Conservation (phyloP, 2,329 filamentous ascomycete species). For the Proliferodiscus dingleyae region DNA sequence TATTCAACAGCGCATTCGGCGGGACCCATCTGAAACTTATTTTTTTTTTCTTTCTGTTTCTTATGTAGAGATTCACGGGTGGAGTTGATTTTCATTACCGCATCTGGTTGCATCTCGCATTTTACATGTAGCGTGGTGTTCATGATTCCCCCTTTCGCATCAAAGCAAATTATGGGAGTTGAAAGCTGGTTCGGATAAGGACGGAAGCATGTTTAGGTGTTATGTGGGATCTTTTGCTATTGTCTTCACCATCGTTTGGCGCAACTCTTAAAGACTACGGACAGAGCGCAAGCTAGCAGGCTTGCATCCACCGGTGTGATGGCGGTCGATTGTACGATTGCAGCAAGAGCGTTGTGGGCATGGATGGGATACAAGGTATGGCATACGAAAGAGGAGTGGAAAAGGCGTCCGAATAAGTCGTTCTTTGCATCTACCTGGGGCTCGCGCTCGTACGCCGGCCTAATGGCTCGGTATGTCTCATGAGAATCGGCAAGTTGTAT, state of each 20-base stretch:
- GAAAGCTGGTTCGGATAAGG: constrained; percentile 24
- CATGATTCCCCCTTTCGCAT: constrained; percentile 32
- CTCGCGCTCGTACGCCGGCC: constrained; percentile 5
- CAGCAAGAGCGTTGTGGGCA: constrained; percentile 19
- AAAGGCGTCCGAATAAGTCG: constrained; percentile 24
- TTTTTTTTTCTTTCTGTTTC: constrained; percentile 14
- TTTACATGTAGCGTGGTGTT: constrained; percentile 31
- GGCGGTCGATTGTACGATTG: constrained; percentile 25
- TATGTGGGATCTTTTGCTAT: constrained; percentile 18
- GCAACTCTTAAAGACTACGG: constrained; percentile 18
- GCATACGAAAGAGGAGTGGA: constrained; percentile 26
- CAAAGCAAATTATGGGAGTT: constrained; percentile 29
- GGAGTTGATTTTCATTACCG: constrained; percentile 24
- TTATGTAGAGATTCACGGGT: constrained; percentile 21
- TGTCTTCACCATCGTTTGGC: constrained; percentile 16
- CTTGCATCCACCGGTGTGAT: constrained; percentile 18
- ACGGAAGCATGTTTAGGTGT: constrained; percentile 28
- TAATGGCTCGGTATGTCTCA: constrained; percentile 17
- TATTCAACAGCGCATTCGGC: constrained; percentile 14
- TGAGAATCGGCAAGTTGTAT: constrained; percentile 14
- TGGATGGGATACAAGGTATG: constrained; percentile 20
- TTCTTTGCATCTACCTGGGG: constrained; percentile 18
- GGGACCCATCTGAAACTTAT: too few relatives aligned
- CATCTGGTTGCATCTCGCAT: constrained; percentile 29
- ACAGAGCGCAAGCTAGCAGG: constrained; percentile 29